These are phyloP conservation scores for Citrus inodora DNA, from an alignment of 345 rosid species.

Conservation along the genomic window DNA sequence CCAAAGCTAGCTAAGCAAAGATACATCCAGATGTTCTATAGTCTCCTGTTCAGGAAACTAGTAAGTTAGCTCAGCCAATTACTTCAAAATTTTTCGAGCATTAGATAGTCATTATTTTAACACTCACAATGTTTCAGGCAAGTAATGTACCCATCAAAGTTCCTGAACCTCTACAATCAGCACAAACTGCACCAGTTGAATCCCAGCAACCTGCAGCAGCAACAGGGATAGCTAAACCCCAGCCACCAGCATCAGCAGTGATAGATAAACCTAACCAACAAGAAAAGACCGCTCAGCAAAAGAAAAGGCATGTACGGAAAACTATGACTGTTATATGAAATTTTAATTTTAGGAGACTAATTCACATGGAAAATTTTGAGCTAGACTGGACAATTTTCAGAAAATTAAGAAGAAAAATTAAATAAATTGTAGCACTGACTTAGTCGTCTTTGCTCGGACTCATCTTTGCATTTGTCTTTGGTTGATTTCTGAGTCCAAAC, in stretches of 20 bases:
- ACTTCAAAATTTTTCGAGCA: background rate
- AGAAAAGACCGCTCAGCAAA: background rate
- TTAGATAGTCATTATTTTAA: background rate
- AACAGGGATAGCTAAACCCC: constrained; percentile 7
- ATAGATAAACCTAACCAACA: background rate
- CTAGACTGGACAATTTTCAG: background rate
- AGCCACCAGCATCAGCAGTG: background rate
- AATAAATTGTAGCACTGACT: background rate
- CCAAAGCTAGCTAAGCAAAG: constrained; percentile 72
- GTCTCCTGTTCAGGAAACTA: constrained; percentile 66
- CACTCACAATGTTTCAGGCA: constrained; percentile 33
- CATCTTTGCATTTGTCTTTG: background rate
- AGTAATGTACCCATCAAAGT: constrained; percentile 50
- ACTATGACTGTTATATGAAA: background rate
- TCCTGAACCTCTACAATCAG: constrained; percentile 26
- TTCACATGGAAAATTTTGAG: background rate
- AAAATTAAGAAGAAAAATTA: background rate
- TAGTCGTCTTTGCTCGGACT: background rate
- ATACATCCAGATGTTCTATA: constrained; percentile 66
- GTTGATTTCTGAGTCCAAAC: background rate
- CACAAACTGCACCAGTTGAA: constrained; percentile 17
- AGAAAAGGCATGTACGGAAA: constrained; percentile 10
- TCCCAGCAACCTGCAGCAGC: constrained; percentile 1
- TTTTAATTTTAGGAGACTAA: background rate
- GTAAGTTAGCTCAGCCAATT: constrained; percentile 32